Evolutionary conservation across 1,284 basidiomycete genomes (phyloP).

Genomic region (Tilletia caries): DNA sequence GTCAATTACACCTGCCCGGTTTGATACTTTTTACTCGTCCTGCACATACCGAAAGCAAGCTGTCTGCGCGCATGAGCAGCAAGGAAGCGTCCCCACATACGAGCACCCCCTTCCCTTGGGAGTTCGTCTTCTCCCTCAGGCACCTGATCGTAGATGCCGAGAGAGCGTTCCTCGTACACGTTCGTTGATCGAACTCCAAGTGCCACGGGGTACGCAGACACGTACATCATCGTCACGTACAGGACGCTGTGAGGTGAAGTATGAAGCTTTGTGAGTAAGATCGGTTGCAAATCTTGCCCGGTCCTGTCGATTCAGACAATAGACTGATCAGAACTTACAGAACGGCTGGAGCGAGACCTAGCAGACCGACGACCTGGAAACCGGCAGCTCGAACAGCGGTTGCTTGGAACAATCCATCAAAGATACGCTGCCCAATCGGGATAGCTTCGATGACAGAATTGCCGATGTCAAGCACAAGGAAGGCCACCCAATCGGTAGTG

Average conservation of each 20-base stretch:
- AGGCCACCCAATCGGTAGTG: slow-evolving; percentile 78
- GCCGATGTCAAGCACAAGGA: slow-evolving; percentile 82
- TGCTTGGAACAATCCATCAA: slow-evolving; percentile 55
- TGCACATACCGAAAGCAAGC: slow-evolving; percentile 65
- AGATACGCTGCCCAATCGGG: slow-evolving; percentile 61
- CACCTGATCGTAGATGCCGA: slow-evolving; percentile 40
- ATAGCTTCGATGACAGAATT: slow-evolving; percentile 70
- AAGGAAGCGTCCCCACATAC: slow-evolving; percentile 72
- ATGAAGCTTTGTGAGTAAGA: background rate
- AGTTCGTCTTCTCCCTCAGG: slow-evolving; percentile 22
- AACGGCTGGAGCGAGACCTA: slow-evolving; percentile 74
- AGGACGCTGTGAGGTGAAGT: slow-evolving; percentile 55
- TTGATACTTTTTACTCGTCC: too few relatives aligned
- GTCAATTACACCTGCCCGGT: background rate
- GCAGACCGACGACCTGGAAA: slow-evolving; percentile 71
- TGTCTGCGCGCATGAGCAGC: slow-evolving; percentile 77
- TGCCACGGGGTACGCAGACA: slow-evolving; percentile 58
- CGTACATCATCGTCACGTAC: slow-evolving; percentile 66
- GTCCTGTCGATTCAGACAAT: too few relatives aligned
- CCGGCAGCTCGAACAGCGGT: slow-evolving; percentile 80
- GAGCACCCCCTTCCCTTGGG: slow-evolving; percentile 30
- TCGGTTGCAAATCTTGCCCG: too few relatives aligned
- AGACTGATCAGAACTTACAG: slow-evolving; percentile 59
- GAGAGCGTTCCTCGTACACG: slow-evolving; percentile 79
- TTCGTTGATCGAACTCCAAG: slow-evolving; percentile 90